Base-by-base conservation (phyloP, 2,329 filamentous ascomycete genomes). In the Aspergillus proliferans region DNA sequence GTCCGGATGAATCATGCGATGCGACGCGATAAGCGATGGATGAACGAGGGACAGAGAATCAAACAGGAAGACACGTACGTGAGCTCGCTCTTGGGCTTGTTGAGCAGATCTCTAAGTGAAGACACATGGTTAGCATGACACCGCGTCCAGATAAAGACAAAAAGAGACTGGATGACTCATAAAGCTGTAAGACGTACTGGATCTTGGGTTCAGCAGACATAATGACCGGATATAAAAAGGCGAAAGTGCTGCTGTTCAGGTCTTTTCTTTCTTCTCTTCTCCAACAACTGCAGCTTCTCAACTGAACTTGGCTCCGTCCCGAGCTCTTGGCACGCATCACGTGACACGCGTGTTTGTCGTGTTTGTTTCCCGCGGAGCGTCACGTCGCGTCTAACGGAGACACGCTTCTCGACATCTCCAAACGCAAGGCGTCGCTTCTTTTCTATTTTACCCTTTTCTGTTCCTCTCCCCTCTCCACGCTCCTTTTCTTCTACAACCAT, bases 51-150 rank as follows among this genome's bases (percentile, higher is more conserved):
- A 38, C 26, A 30, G 28, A 43, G 21, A 36, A 40, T 38, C 38
- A 44, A 34, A 52, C 43, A 80, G 43, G 43, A 39, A 42, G 26
- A 51, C 42, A 80, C 86, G 61, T 83, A 94, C 89, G 90, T 95
- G 73, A 95, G 86, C 69, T 96, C 91, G 65, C 80, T 83, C 73
- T 89, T 88, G 58, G 88, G 85, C 80, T 95, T 95, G 70, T 82
- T 85, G 58, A 94, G 83, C 64, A 95, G 83, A 72, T 95, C 90
- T 74, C 89, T 94, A 68, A 58, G 73, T 28, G 26, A 28, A 30
- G 63, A 74, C 67, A 50, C 38, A 53, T 54, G 36, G 41, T 49
- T 44, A 54, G 46, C 46, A 50, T n/a, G 15, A 48, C 40, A 48
- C 45, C 30, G 46, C 24, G 34, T 46, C 43, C 43, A 43, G 52